Evolutionary conservation across 1,284 basidiomycete species (phyloP).

Genomic region (Fistulina hepatica): DNA sequence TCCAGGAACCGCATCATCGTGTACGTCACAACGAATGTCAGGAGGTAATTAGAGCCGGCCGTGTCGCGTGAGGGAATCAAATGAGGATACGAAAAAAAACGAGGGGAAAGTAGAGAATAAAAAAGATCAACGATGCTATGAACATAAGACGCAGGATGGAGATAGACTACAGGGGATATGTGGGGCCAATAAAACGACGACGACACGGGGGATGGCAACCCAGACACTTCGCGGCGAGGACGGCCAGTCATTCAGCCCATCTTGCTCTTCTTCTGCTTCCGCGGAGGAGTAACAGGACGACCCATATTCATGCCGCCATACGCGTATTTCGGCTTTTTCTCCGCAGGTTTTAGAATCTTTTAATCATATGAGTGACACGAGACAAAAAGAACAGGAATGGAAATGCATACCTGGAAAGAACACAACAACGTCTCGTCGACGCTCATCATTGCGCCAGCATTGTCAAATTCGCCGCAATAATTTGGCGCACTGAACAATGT

Average conservation of each 20-base stretch:
- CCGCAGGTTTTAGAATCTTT: slow-evolving; percentile 95
- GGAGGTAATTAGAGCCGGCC: too few relatives aligned
- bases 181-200: too few relatives aligned
- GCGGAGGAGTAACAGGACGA: slow-evolving; percentile 69
- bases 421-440: slow-evolving; percentile 97
- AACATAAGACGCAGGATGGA: too few relatives aligned
- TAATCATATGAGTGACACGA: neutral
- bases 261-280: slow-evolving; percentile 77
- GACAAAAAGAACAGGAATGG: neutral
- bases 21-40: too few relatives aligned
- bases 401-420: slow-evolving; percentile 82
- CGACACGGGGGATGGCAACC: too few relatives aligned
- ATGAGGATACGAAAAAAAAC: too few relatives aligned
- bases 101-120: too few relatives aligned
- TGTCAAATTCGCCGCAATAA: slow-evolving; percentile 98
- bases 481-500: slow-evolving; percentile 97
- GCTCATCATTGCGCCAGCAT: slow-evolving; percentile 99
- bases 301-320: slow-evolving; percentile 75
- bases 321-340: slow-evolving; percentile 95
- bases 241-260: slow-evolving; percentile 34
- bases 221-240: too few relatives aligned
- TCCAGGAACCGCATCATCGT: too few relatives aligned
- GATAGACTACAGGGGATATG: too few relatives aligned
- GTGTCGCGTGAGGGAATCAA: too few relatives aligned
- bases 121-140: too few relatives aligned